Base-by-base conservation (phyloP, 2,329 filamentous ascomycete species). In the Emergomyces orientalis region DNA sequence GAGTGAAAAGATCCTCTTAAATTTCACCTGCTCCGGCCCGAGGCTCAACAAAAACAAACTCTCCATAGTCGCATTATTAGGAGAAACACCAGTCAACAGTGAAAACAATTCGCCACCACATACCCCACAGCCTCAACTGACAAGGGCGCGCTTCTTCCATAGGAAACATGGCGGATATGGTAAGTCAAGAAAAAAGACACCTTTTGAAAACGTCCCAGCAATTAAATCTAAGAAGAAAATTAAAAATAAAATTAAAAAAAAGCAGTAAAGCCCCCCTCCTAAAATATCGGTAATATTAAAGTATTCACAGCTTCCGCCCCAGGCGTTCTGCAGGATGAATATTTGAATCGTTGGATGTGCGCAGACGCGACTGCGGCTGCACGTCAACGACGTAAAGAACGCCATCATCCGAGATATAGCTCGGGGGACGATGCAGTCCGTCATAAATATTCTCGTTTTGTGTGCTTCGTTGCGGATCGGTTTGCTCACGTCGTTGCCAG, bases 341-440 rank as follows among this genome's bases (percentile, higher is more conserved):
- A 25, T 78, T 77, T 30, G 81, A 71, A 2, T 30, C 34, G 17
- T 49, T 34, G 17, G 37, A 22, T 13, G 14, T 17, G 30, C 30
- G 54, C 17, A 43, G 7, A 39, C 34, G 34, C n/a, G 59, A 30
- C 32, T 60, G 41, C 27, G 63, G 32, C 51, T 54, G 32, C 0
- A 86, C 86, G 67, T 90, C 85, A 5, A 90, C 79, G 17, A 90
- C 84, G 71, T 91, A 91, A 34, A 82, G 81, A 5, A 91, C 82
- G 0, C 89, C 89, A 68, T 91, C 87, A 11, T 93, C 88, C 0
- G 87, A 90, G 3, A 82, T 79, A 71, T 94, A 94, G 4, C 87
- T 90, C 1, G 90, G 90, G 4, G 90, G 90, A 0, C 89, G 81
- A 64, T 76, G 75, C n/a, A 72, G 64, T 57, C 69, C 51, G 51